Percentiles rank a stretch among this genome's conserved stretches.
Conservation (phyloP, 2,329 filamentous ascomycete genomes). For the Karstenula rhodostoma region DNA sequence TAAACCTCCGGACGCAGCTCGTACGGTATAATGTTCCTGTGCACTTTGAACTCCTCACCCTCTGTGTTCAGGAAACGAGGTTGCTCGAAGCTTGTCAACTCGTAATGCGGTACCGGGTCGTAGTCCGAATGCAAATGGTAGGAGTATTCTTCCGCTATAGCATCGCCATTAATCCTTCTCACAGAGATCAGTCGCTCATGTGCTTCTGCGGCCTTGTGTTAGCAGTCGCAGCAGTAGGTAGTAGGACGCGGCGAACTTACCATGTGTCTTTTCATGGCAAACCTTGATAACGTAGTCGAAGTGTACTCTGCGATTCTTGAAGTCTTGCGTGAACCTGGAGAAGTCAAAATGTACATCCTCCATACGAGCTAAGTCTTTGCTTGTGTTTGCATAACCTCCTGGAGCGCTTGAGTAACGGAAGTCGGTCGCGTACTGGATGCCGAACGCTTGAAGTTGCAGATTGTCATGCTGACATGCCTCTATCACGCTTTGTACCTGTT, state of each 20-base stretch:
- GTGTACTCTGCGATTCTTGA: not conserved
- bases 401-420: not conserved
- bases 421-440: slow-evolving; percentile 1
- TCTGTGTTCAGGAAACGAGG: not conserved
- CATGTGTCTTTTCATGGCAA: not conserved
- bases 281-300: slow-evolving; percentile 10
- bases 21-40: not conserved
- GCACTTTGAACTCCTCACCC: not conserved
- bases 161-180: slow-evolving; percentile 9
- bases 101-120: not conserved
- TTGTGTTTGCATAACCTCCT: not conserved
- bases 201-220: not conserved
- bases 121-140: not conserved
- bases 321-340: not conserved
- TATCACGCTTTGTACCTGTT: slow-evolving; percentile 2
- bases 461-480: not conserved
- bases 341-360: slow-evolving; percentile 10
- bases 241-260: not conserved
- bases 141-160: slow-evolving; percentile 9
- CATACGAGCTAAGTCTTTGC: slow-evolving; percentile 6
- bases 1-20: not conserved
- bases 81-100: not conserved
- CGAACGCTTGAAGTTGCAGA: not conserved
- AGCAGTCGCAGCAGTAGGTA: not conserved
- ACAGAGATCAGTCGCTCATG: slow-evolving; percentile 9